A percentile compares a stretch with the other conserved stretches of the same genome.
Conservation (phyloP, 164 flowering plant species). For the Brasenia schreberi region DNA sequence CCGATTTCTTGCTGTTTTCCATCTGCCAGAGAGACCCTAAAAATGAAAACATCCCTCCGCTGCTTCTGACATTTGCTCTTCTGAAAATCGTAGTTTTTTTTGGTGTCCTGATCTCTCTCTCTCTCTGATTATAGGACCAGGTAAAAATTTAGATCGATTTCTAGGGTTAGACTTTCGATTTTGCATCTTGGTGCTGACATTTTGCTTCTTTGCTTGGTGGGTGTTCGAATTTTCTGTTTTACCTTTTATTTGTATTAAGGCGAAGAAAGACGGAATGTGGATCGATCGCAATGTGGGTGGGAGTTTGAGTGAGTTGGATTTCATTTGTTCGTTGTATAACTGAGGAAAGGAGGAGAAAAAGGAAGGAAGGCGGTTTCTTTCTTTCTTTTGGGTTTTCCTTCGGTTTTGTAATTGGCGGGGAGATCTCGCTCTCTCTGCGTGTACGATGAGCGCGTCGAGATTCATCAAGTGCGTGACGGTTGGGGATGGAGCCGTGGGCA, state of each 20-base stretch:
- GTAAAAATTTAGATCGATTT: background rate
- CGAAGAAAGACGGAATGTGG: background rate
- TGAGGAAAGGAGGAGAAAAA: background rate
- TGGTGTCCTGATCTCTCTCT: background rate
- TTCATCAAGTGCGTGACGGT: conserved; percentile 81
- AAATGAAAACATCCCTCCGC: background rate
- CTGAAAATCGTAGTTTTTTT: background rate
- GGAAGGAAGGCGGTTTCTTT: background rate
- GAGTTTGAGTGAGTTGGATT: background rate
- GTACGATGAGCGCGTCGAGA: conserved; percentile 61
- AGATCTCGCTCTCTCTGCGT: conserved; percentile 2
- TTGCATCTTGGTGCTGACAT: background rate
- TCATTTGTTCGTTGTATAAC: background rate
- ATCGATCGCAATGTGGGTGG: background rate
- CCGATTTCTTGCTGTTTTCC: background rate
- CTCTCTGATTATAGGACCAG: background rate
- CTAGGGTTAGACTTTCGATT: background rate
- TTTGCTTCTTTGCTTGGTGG: background rate
- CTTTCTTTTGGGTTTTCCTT: background rate
- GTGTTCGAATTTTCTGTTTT: background rate
- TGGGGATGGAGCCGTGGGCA: conserved; percentile 81
- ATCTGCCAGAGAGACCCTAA: background rate
- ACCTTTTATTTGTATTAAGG: background rate
- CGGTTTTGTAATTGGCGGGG: background rate
- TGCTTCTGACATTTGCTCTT: background rate